Conservation (phyloP, 2,329 filamentous ascomycete genomes). For the Neofusicoccum ribis region DNA sequence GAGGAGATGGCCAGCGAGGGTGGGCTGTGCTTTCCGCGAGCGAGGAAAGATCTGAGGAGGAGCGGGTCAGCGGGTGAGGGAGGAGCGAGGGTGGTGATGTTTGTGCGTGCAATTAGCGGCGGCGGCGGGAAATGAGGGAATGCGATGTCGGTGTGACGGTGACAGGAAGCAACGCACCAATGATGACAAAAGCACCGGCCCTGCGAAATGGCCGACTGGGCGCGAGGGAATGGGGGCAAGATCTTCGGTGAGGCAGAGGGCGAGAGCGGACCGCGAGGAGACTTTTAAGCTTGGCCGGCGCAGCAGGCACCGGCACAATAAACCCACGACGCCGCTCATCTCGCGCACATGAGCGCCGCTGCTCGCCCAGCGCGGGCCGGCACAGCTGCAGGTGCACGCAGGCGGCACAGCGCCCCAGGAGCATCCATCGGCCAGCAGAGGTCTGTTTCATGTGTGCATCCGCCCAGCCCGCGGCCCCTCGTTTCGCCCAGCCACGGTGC, state of each 20-base stretch:
- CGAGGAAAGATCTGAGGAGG: constrained; percentile 1
- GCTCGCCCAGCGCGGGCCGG: neutral
- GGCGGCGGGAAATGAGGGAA: constrained; percentile 13
- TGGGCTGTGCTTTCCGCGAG: neutral
- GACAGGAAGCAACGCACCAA: constrained; percentile 4
- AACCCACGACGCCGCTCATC: constrained; percentile 4
- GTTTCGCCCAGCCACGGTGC: constrained; percentile 8
- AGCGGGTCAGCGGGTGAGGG: neutral
- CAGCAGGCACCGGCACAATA: neutral
- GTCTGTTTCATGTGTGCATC: neutral
- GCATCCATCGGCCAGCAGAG: neutral
- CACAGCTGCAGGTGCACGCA: neutral
- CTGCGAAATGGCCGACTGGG: neutral
- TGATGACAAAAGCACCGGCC: neutral
- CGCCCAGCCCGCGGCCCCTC: neutral
- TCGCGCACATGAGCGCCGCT: neutral
- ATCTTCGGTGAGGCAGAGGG: neutral
- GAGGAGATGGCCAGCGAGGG: neutral
- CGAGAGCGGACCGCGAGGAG: neutral
- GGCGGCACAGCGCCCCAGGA: neutral
- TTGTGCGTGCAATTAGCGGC: neutral
- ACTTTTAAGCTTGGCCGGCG: constrained; percentile 10
- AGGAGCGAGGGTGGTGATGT: neutral
- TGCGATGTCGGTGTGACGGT: constrained; percentile 11
- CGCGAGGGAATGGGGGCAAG: neutral